Conservation (phyloP, 164 flowering plant genomes). For the Amborella trichopoda region DNA sequence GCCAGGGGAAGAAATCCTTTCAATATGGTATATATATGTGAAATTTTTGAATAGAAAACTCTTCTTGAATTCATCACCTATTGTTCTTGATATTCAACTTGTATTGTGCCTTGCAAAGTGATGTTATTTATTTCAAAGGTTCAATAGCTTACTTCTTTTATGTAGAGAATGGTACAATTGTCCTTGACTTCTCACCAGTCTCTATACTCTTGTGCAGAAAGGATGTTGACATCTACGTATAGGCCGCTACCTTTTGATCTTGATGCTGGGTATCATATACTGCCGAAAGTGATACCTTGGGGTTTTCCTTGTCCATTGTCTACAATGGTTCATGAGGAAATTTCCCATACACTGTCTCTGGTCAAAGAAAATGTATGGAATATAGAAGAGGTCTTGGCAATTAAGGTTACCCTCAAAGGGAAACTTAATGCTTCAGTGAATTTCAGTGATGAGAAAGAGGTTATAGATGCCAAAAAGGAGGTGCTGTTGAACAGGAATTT, state of each 20-base stretch:
- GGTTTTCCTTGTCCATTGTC: constrained; percentile 55
- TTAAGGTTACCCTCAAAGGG: constrained; percentile 14
- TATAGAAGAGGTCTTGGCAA: constrained; percentile 15
- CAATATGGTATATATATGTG: constrained; percentile 26
- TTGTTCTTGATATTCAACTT: background rate
- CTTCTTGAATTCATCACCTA: background rate
- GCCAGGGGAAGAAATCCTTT: constrained; percentile 36
- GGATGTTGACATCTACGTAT: constrained; percentile 12
- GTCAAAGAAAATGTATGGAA: constrained; percentile 23
- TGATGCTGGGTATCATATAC: constrained; percentile 42
- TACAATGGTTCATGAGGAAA: constrained; percentile 55
- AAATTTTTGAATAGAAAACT: background rate
- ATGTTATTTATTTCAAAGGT: background rate
- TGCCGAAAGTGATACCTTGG: constrained; percentile 62
- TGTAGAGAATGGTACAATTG: background rate
- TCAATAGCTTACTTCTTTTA: background rate
- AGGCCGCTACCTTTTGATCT: constrained; percentile 41
- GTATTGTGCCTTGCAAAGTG: background rate
- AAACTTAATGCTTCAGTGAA: constrained; percentile 12
- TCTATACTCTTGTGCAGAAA: too few species aligned
- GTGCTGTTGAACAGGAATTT: constrained; percentile 43
- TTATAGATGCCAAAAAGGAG: constrained; percentile 48
- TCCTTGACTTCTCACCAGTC: background rate
- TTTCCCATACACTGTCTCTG: constrained; percentile 28
- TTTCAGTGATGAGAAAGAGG: constrained; percentile 10